phyloP scores from a whole-genome alignment of 352 stramenopile genomes.

The Elongisporangium anandrum region DNA sequence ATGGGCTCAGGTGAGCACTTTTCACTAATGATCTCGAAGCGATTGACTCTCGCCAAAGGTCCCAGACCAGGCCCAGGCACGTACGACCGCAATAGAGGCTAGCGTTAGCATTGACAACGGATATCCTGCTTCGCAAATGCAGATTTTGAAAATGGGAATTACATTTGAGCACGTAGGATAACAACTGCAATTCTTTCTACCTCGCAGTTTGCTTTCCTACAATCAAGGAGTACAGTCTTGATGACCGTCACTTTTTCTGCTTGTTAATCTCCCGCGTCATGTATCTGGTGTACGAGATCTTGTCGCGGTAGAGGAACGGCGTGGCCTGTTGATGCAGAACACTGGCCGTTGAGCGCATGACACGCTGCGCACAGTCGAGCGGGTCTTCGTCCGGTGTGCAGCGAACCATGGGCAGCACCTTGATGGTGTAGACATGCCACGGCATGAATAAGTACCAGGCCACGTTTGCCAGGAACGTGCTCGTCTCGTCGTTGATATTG shows the following conservation, averaged over 20 bases:
- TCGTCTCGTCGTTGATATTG: slow-evolving; percentile 79
- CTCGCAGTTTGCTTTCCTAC: neutral
- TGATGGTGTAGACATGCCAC: slow-evolving; percentile 67
- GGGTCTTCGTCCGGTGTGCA: slow-evolving; percentile 34
- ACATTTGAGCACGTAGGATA: neutral
- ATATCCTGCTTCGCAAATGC: neutral
- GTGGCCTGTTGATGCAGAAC: slow-evolving; percentile 47
- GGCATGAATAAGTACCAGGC: slow-evolving; percentile 69
- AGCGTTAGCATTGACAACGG: neutral
- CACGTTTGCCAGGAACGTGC: slow-evolving; percentile 68
- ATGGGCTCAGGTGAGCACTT: slow-evolving; percentile 34
- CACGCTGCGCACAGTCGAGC: slow-evolving; percentile 48
- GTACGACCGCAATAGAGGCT: slow-evolving; percentile 31
- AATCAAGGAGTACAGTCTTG: neutral
- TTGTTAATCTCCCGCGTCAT: slow-evolving; percentile 49
- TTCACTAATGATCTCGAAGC: slow-evolving; percentile 21
- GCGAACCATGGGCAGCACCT: slow-evolving; percentile 36
- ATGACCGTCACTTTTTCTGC: slow-evolving; percentile 26
- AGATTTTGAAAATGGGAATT: neutral
- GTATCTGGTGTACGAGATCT: slow-evolving; percentile 61
- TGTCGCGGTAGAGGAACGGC: slow-evolving; percentile 70
- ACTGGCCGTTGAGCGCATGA: slow-evolving; percentile 53
- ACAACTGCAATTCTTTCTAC: neutral
- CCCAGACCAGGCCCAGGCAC: slow-evolving; percentile 24
- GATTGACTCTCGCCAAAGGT: slow-evolving; percentile 21